These are phyloP conservation scores for Cyclostephanos tholiformis DNA, from an alignment of 108 stramenopile genomes.

Conservation along the genomic window DNA sequence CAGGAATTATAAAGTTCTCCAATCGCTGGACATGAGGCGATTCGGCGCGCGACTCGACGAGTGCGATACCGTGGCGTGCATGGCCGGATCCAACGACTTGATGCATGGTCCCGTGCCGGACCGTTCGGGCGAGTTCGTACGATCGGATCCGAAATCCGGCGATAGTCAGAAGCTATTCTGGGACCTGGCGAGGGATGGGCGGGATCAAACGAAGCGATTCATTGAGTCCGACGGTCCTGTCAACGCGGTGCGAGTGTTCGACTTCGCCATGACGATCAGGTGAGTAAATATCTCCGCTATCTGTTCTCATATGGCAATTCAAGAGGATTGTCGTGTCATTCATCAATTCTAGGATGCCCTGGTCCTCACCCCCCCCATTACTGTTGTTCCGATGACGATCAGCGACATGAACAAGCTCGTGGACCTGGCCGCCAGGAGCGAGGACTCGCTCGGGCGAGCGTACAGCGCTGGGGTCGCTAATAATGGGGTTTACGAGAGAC, in stretches of 20 bases:
- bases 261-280: conserved; percentile 81
- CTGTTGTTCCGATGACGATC: no score
- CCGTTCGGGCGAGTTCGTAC: conserved; percentile 59
- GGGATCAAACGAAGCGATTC: conserved; percentile 70
- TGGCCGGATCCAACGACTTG: conserved; percentile 85
- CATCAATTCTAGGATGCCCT: no score
- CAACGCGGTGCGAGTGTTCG: conserved; percentile 85
- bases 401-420: conserved; percentile 85
- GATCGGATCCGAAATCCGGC: conserved; percentile 40
- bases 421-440: conserved; percentile 76
- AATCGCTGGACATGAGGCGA: conserved; percentile 85
- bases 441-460: conserved; percentile 80
- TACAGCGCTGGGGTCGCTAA: conserved; percentile 87
- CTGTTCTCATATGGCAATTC: no score
- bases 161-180: conserved; percentile 57
- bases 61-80: conserved; percentile 79
- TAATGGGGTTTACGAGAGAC: conserved; percentile 80
- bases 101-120: conserved; percentile 81
- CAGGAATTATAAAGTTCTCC: conserved; percentile 86
- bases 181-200: conserved; percentile 69
- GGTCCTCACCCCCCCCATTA: no score
- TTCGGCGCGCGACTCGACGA: conserved; percentile 75
- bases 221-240: conserved; percentile 67
- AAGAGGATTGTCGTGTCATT: no score
- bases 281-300: no score